These are phyloP conservation scores for Hemisphaericaspora nanyangensis DNA, from an alignment of 805 yeast genomes.

Conservation along the genomic window DNA sequence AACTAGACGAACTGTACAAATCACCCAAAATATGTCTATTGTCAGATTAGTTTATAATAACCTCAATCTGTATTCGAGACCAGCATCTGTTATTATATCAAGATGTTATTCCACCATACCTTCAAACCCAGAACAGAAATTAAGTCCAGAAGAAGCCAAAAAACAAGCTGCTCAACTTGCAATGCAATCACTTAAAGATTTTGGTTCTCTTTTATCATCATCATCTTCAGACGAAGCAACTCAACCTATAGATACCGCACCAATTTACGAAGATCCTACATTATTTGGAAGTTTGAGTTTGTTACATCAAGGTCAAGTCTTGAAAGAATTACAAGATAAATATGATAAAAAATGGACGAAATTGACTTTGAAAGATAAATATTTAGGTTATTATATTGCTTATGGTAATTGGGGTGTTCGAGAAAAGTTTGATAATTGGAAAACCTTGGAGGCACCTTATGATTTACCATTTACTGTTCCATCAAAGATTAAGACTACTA, in stretches of 20 bases:
- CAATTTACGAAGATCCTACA: slow-evolving; percentile 37
- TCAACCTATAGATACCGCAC: slow-evolving; percentile 46
- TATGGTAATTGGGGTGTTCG: slow-evolving; percentile 75
- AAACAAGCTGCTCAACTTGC: slow-evolving; percentile 38
- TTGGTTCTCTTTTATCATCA: slow-evolving; percentile 33
- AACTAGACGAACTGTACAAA: no score
- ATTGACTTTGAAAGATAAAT: slow-evolving; percentile 46
- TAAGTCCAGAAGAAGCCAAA: slow-evolving; percentile 13
- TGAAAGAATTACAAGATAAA: slow-evolving; percentile 48
- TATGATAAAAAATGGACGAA: slow-evolving; percentile 54
- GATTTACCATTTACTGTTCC: slow-evolving; percentile 58
- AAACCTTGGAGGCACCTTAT: slow-evolving; percentile 43
- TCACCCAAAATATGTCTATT: background rate
- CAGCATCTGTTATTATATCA: background rate
- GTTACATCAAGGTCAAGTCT: slow-evolving; percentile 55
- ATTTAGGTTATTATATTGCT: slow-evolving; percentile 55
- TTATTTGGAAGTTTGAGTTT: slow-evolving; percentile 32
- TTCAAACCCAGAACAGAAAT: slow-evolving; percentile 1
- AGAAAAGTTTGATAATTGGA: slow-evolving; percentile 49
- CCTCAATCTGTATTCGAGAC: background rate
- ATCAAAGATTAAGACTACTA: slow-evolving; percentile 20
- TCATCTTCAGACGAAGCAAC: slow-evolving; percentile 29
- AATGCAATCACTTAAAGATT: slow-evolving; percentile 36
- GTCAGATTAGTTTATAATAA: background rate
- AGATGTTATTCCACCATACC: background rate